Evolutionary conservation across 805 yeast genomes (phyloP), one percentile per base, ranked within the genome.

Genomic region (Candida germanica): DNA sequence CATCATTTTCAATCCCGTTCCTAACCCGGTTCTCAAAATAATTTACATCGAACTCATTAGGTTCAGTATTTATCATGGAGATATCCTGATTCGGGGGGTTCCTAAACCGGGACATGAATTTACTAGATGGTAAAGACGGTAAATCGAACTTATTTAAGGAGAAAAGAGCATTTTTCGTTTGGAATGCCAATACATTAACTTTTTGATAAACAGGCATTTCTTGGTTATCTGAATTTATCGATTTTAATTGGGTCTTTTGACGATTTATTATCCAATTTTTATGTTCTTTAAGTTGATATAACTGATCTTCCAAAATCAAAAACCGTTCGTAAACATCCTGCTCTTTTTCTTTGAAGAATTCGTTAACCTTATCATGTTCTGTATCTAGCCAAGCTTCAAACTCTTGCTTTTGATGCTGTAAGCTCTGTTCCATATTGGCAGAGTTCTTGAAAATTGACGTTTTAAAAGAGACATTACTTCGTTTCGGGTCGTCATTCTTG

Each of bases 371-470:
- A 3, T 35, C 44, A 17, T 81, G 61, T 53, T 87, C 83, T 0
- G 47, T 35, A 36, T 83, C 82, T 4, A 87, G 68, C 94, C 95
- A 87, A 2, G 48, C 53, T n/a, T 70, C 44, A 44, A 87, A 87
- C 3, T 33, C 44, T n/a, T 31, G 19, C 24, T 38, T 34, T n/a
- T 23, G 40, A 5, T 38, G 28, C 23, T 31, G 33, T 5, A 26
- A 10, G 4, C 8, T 14, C 5, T 14, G 19, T 5, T 22, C 26
- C 16, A 27, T 23, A 6, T 14, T 6, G 16, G 14, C n/a, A 6
- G 38, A 16, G 8, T 33, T 19, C 26, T 28, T 39, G 28, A 42
- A 44, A 12, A 41, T 23, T 5, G 39, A 29, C 2, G 42, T 22
- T 25, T 35, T 39, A 28, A 42, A 39, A 9, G 40, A 42, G 2